Evolutionary conservation across 306 rosid species (phyloP).

Genomic region (Rosa lucieae): DNA sequence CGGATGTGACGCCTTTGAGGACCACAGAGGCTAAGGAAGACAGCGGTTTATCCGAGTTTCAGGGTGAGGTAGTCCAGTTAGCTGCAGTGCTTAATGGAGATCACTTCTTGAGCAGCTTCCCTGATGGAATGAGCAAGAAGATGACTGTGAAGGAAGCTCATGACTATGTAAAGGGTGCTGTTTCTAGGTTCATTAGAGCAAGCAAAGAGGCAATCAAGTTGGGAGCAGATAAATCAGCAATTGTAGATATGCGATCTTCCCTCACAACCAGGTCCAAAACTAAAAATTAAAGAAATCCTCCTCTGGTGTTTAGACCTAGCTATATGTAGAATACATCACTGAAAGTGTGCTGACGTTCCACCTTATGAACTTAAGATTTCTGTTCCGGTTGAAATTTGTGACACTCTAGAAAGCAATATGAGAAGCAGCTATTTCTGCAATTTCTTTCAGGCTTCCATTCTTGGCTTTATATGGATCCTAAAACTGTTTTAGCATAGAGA

Average conservation of each 20-base stretch:
- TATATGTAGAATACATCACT: constrained; percentile 4
- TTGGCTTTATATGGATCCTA: neutral
- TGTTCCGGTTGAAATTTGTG: neutral
- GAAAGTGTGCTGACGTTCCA: constrained; percentile 4
- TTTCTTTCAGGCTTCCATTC: neutral
- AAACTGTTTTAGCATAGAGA: neutral
- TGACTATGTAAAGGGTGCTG: constrained; percentile 73
- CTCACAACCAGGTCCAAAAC: constrained; percentile 85
- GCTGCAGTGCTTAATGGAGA: constrained; percentile 95
- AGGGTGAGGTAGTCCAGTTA: constrained; percentile 87
- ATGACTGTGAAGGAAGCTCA: constrained; percentile 87
- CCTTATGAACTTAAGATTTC: constrained; percentile 16
- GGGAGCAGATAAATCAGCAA: constrained; percentile 89
- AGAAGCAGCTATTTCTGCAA: constrained; percentile 2
- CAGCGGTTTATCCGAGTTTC: constrained; percentile 66
- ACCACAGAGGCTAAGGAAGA: constrained; percentile 70
- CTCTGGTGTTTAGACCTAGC: neutral
- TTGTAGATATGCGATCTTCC: constrained; percentile 98
- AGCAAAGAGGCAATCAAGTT: constrained; percentile 90
- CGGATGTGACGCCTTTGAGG: constrained; percentile 78
- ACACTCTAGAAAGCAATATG: neutral
- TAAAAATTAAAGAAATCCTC: constrained; percentile 1
- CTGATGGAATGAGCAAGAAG: constrained; percentile 79
- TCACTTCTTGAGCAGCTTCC: constrained; percentile 88
- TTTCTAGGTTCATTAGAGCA: constrained; percentile 87